Base-by-base conservation (phyloP, 1,284 basidiomycete species). In the Xerocomus amazonicus region DNA sequence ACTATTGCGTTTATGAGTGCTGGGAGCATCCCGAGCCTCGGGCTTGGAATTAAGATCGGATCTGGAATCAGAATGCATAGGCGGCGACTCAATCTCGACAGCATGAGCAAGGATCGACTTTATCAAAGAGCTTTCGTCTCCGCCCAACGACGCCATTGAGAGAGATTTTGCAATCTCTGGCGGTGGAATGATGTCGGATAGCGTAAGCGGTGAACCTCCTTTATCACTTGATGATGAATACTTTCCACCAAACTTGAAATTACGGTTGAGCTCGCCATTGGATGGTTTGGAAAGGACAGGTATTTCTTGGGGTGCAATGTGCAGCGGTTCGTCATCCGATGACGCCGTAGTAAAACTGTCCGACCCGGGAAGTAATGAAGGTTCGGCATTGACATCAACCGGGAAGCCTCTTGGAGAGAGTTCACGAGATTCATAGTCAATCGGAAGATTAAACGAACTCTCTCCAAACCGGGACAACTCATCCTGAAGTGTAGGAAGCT, bases 151-250 rank as follows among this genome's bases (percentile, higher is more conserved):
- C 0, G 72, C 70, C 32, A 68, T 67, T 0, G 83, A 81, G n/a
- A 79, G 60, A 0, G 73, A 71, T 28, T 75, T 73, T 13, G 70
- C 74, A 55, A 80, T 73, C 7, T 75, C 69, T 0, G 75, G 73
- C 0, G 84, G 79, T 6, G 87, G 86, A 39, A 89, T 84, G 64
- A 89, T 87, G 55, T 89, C 84, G 0, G 84, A 81, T 13, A 88
- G 69, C 1, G 83, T 86, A 48, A 85, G 60, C 0, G 55, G 54
- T 57, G 49, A 16, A 14, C 38, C 3, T 47, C 53, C 51, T 49
- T 56, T 49, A 56, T 55, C 32, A 45, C 40, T 38, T 43, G 60
- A 12, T 43, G 60, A 12, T 12, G 70, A 68, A 3, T 74, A 72
- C 38, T 71, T 69, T 27, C 84, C 84, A 28, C 87, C 86, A 54